Conservation (phyloP, 2,329 filamentous ascomycete genomes). For the Pyricularia sp. region DNA sequence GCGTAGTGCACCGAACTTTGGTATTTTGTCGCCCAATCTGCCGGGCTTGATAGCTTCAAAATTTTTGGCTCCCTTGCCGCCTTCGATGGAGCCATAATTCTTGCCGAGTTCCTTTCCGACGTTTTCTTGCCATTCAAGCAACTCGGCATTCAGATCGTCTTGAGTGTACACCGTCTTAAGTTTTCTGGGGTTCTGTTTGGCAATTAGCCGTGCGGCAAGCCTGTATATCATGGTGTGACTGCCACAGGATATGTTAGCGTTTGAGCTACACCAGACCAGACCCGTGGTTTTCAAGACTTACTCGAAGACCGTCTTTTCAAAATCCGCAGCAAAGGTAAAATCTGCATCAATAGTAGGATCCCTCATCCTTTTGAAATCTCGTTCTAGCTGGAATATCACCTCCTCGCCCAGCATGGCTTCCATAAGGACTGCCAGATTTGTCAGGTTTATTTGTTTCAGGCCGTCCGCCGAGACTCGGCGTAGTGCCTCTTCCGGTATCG, state of each 20-base stretch:
- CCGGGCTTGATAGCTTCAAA: not conserved
- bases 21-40: not conserved
- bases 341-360: too few species aligned
- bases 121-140: not conserved
- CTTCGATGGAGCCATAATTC: not conserved
- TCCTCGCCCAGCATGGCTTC: slow-evolving; percentile 22
- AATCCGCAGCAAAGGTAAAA: not conserved
- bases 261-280: not conserved
- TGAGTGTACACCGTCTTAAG: not conserved
- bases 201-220: not conserved
- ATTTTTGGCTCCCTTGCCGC: not conserved
- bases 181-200: not conserved
- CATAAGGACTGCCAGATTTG: slow-evolving; percentile 38
- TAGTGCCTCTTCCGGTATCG: not conserved
- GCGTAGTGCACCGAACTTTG: not conserved
- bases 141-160: not conserved
- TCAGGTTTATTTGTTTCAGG: slow-evolving; percentile 31
- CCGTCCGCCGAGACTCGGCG: not conserved
- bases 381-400: slow-evolving; percentile 5
- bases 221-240: not conserved
- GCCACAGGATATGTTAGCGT: not conserved
- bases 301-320: not conserved
- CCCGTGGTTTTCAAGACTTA: not conserved
- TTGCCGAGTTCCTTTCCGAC: not conserved
- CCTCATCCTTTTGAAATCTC: too few species aligned